Percentiles rank a stretch among this genome's conserved stretches.
Evolutionary conservation across 2,329 filamentous ascomycete genomes (phyloP).

Genomic region (Septoria petroselini): DNA sequence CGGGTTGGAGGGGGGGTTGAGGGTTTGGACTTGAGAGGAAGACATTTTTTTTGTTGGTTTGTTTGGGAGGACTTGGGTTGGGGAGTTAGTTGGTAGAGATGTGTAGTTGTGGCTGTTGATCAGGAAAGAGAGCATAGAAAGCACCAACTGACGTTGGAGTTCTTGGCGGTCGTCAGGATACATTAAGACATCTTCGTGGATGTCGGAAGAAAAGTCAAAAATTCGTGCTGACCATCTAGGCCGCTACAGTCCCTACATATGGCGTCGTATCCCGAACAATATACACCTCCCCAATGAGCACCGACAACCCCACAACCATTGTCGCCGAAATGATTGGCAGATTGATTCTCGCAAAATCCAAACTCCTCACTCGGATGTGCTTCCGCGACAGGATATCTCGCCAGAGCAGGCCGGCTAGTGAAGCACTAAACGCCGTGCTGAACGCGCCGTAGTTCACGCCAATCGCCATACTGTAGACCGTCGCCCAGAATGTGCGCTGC

Average conservation of each 20-base stretch:
- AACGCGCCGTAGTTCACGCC: constrained; percentile 75
- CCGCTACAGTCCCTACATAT: constrained; percentile 23
- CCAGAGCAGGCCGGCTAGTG: constrained; percentile 69
- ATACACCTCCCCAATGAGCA: constrained; percentile 63
- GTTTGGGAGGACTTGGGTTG: too few relatives aligned
- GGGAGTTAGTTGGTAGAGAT: too few relatives aligned
- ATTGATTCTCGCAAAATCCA: constrained; percentile 68
- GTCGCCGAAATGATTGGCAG: constrained; percentile 67
- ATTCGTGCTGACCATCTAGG: neutral
- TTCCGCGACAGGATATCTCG: constrained; percentile 66
- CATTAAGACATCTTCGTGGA: neutral
- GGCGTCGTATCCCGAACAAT: constrained; percentile 49
- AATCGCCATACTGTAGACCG: constrained; percentile 70
- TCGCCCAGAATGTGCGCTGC: constrained; percentile 68
- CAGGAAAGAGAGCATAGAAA: too few relatives aligned
- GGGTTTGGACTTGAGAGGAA: constrained; percentile 11
- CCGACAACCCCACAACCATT: constrained; percentile 62
- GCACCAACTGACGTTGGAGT: too few relatives aligned
- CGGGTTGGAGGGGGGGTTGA: constrained; percentile 20
- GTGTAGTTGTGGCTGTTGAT: too few relatives aligned
- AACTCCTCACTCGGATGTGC: constrained; percentile 60
- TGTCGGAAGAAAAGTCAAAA: neutral
- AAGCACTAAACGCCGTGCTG: constrained; percentile 68
- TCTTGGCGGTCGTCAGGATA: constrained; percentile 9
- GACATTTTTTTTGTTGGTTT: too few relatives aligned